Evolutionary conservation across 805 yeast species (phyloP), one percentile per base, ranked within the genome.

Genomic region (Wickerhamiella cacticola): DNA sequence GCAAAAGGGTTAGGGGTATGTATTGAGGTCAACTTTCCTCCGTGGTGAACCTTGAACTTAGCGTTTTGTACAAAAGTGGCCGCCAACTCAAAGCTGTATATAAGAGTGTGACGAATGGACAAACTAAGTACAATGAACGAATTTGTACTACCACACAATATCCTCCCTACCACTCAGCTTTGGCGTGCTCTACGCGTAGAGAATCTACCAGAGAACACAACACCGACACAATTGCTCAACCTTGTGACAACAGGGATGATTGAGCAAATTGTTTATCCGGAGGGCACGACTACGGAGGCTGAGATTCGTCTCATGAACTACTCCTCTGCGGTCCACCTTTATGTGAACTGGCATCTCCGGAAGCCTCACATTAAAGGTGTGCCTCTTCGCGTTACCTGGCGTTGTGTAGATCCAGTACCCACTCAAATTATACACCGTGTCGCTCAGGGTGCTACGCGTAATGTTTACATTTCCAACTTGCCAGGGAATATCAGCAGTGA

Each of bases 351-450:
- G 34, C 80, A 84, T 45, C 71, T 89, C 61, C 86, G 85, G 61
- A 77, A 88, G 61, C 70, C 88, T 53, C 76, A 80, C 36, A 82
- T 92, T 51, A 78, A 77, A 55, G 87, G 85, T 41, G 78, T 81
- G 55, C 94, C 84, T 58, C 76, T 88, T 49, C 76, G 86, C 59
- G 75, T 89, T 51, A 95, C 96, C 10, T 92, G 97, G 97, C 96
- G 95, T 18, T 82, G 82, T 55, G 78, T 86, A 34, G 70, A 80
- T 2, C 78, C 82, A 1, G 76, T 87, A 29, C 78, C 78, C 50
- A 82, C 94, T 1, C 72, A 81, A 6, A 88, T 89, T 5, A 68
- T 78, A 46, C 75, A 79, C 28, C 80, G 87, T 15, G 86, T 92
- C 48, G 78, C 79, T 53, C 89, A 85, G 55, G 84, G 85, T 43